Conservation (phyloP, 129 eudicot genomes). For the Chrysanthemum makinoi region DNA sequence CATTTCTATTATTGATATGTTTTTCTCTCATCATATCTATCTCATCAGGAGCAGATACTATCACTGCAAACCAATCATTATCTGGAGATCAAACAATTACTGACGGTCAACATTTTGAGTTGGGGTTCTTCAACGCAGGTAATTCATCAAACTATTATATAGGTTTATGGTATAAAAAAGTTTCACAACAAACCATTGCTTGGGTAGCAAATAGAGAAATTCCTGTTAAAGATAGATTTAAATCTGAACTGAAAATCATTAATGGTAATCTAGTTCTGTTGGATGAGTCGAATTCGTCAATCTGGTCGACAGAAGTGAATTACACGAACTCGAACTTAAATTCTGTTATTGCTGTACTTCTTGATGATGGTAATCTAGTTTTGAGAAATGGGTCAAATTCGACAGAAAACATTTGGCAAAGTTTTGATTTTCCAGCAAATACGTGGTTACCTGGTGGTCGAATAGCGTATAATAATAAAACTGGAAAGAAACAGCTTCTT, state of each 20-base stretch:
- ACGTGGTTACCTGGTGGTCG: slow-evolving; percentile 56
- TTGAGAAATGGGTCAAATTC: slow-evolving; percentile 30
- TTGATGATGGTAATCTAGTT: slow-evolving; percentile 45
- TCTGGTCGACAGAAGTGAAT: slow-evolving; percentile 50
- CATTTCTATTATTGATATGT: slow-evolving; percentile 3
- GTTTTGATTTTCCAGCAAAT: slow-evolving; percentile 50
- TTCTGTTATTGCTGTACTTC: slow-evolving; percentile 35
- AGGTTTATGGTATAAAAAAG: slow-evolving; percentile 47
- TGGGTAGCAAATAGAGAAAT: slow-evolving; percentile 58
- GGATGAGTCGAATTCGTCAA: slow-evolving; percentile 26
- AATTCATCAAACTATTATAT: slow-evolving; percentile 42
- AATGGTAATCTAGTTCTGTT: slow-evolving; percentile 49
- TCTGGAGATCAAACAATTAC: slow-evolving; percentile 49
- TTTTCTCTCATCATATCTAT: slow-evolving; percentile 3
- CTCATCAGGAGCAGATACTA: slow-evolving; percentile 36
- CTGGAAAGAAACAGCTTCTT: slow-evolving; percentile 23
- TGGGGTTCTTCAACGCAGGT: slow-evolving; percentile 56
- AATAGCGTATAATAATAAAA: slow-evolving; percentile 35
- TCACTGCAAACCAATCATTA: slow-evolving; percentile 32
- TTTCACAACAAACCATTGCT: slow-evolving; percentile 26
- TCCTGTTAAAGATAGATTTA: slow-evolving; percentile 37
- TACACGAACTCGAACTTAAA: slow-evolving; percentile 4
- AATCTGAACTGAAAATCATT: slow-evolving; percentile 34
- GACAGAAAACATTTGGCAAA: slow-evolving; percentile 42
- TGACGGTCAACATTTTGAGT: slow-evolving; percentile 30